Evolutionary conservation across 768 basidiomycete genomes (phyloP).

Genomic region (Leccinum subgranulosum): DNA sequence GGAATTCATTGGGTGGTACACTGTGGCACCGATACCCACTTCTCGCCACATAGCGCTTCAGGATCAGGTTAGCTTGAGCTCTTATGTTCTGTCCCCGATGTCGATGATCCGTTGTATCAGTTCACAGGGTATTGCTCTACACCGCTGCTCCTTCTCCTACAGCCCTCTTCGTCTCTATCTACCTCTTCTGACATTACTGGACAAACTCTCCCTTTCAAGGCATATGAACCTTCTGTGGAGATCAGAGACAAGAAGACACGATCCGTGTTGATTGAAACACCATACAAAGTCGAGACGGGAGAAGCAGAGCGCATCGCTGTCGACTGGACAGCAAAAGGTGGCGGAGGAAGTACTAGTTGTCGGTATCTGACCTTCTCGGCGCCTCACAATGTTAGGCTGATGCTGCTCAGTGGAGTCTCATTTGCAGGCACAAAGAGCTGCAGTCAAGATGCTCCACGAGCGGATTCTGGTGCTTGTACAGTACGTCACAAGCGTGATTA

Average conservation of each 20-base stretch:
- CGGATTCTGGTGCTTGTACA: slow-evolving; percentile 82
- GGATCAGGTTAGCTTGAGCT: slow-evolving; percentile 58
- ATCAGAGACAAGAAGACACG: slow-evolving; percentile 75
- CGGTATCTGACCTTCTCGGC: slow-evolving; percentile 30
- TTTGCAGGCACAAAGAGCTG: slow-evolving; percentile 88
- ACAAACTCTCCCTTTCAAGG: slow-evolving; percentile 82
- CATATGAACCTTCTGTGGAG: slow-evolving; percentile 91
- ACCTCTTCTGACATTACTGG: slow-evolving; percentile 52
- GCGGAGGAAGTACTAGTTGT: slow-evolving; percentile 80
- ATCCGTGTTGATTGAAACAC: slow-evolving; percentile 78
- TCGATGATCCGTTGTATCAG: slow-evolving; percentile 37
- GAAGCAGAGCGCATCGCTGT: slow-evolving; percentile 99
- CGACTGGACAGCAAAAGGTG: slow-evolving; percentile 88
- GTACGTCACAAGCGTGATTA: slow-evolving; percentile 76
- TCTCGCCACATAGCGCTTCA: slow-evolving; percentile 78
- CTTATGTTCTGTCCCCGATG: not conserved
- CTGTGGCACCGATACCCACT: slow-evolving; percentile 72
- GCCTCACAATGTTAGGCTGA: not conserved
- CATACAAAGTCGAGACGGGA: slow-evolving; percentile 91
- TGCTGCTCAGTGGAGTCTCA: slow-evolving; percentile 74
- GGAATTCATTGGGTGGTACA: slow-evolving; percentile 98
- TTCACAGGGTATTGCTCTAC: slow-evolving; percentile 84
- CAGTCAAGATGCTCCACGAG: slow-evolving; percentile 95
- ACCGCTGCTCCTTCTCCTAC: slow-evolving; percentile 80
- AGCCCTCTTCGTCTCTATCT: slow-evolving; percentile 48